Evolutionary conservation across 2,329 filamentous ascomycete species (phyloP), one percentile per base, ranked within the genome.

Genomic region (Calonectria fujianensis): DNA sequence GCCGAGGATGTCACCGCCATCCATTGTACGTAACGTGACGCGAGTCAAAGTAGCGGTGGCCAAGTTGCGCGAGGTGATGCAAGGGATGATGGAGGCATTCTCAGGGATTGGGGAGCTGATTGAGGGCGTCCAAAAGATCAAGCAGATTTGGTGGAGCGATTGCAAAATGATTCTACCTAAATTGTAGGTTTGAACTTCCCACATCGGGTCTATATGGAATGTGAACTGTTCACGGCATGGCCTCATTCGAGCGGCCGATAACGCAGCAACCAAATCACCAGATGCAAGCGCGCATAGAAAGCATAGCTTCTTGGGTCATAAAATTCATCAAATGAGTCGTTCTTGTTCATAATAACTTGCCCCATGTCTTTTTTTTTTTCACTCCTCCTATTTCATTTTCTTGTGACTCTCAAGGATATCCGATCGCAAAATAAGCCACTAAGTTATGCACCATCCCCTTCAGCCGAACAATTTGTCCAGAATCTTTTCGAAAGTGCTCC

Each of bases 381-480:
- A 39, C 37, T 39, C 4, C 41, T 24, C 20, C 18, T 10, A 10
- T 48, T 48, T 24, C 45, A 10, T 48, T 24, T 48, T 24, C 20
- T 48, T 13, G n/a, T 5, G 29, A 27, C n/a, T 61, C 32, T 16
- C 32, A 14, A 10, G 16, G 18, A 39, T 39, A 13, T 9, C 6
- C 6, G 31, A 63, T 5, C 20, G 14, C 18, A 18, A 27, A 41
- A 37, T 41, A 39, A 63, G 20, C 24, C 32, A 27, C 11, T 13
- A 14, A 3, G 24, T 24, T 24, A 24, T 24, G 24, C 2, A 31
- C 4, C 48, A 51, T 20, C n/a, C 52, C 9, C 35, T 7, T 73
- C 66, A 77, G 51, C 71, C 70, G 59, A 80, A 80, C 3, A 78
- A 8, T 51, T 75, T 77, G 61, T 80, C 77, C 13, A 79, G 39